These are phyloP conservation scores for Malassezia brasiliensis DNA, from an alignment of 1,284 basidiomycete genomes.

Conservation along the genomic window DNA sequence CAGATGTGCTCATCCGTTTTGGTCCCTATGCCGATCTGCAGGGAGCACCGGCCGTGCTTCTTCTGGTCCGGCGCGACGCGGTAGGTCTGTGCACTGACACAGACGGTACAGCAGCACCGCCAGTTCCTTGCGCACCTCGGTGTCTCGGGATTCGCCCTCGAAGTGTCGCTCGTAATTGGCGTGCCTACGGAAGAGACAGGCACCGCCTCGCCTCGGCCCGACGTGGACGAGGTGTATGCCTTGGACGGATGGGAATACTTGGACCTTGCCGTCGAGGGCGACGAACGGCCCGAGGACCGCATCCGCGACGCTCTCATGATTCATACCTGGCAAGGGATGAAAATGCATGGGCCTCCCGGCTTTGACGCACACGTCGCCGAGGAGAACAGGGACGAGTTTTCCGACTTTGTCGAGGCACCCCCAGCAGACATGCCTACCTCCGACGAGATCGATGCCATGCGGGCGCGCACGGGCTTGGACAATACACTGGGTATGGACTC, in stretches of 20 bases:
- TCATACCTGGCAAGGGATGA: conserved; percentile 5
- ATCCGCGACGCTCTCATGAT: conserved; percentile 12
- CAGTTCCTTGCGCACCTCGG: not conserved
- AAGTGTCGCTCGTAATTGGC: conserved; percentile 6
- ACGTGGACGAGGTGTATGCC: conserved; percentile 9
- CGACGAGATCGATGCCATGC: not conserved
- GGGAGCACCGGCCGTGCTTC: conserved; percentile 2
- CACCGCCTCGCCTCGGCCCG: not conserved
- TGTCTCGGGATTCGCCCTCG: not conserved
- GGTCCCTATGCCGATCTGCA: not conserved
- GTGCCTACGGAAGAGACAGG: not conserved
- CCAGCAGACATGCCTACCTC: not conserved
- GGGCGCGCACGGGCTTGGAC: not conserved
- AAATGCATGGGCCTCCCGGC: not conserved
- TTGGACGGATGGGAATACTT: conserved; percentile 16
- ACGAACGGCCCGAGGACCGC: not conserved
- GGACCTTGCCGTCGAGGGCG: not conserved
- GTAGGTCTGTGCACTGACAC: not conserved
- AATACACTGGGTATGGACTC: not conserved
- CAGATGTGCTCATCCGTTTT: not conserved
- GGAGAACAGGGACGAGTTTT: conserved; percentile 5
- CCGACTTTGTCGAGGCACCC: conserved; percentile 3
- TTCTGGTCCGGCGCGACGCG: conserved; percentile 1
- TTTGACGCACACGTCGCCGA: not conserved
- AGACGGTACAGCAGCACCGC: not conserved